phyloP scores from a whole-genome alignment of 345 rosid genomes.

The Rhizophora mangle region DNA sequence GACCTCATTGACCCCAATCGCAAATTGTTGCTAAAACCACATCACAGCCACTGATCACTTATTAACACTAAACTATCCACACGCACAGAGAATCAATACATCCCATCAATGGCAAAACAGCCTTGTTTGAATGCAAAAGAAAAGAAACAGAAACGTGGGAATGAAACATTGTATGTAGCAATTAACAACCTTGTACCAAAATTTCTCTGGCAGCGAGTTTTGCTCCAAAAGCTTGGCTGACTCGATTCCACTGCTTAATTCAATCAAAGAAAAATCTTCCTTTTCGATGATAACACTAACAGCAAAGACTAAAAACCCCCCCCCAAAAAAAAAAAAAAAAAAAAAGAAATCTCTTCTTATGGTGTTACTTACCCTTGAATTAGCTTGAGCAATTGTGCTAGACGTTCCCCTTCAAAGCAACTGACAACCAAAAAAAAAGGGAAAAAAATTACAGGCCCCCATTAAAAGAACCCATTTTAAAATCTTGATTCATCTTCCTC shows the following conservation, averaged over 20 bases:
- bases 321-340: background rate
- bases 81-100: background rate
- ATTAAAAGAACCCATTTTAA: background rate
- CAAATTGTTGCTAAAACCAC: slow-evolving; percentile 60
- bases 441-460: background rate
- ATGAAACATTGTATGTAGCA: background rate
- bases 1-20: slow-evolving; percentile 86
- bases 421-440: slow-evolving; percentile 14
- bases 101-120: too few relatives aligned
- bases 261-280: background rate
- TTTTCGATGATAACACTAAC: background rate
- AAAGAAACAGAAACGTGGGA: too few relatives aligned
- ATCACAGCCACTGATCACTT: background rate
- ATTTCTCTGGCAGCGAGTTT: slow-evolving; percentile 57
- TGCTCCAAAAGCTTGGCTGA: slow-evolving; percentile 44
- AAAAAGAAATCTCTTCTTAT: background rate
- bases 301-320: background rate
- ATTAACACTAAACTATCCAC: background rate
- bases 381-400: slow-evolving; percentile 45
- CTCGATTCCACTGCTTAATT: slow-evolving; percentile 42
- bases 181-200: slow-evolving; percentile 64
- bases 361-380: slow-evolving; percentile 41
- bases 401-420: slow-evolving; percentile 55
- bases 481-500: too few relatives aligned
- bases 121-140: too few relatives aligned